These are phyloP conservation scores for Globisporangium radiosum DNA, from an alignment of 352 stramenopile species.

Conservation along the genomic window DNA sequence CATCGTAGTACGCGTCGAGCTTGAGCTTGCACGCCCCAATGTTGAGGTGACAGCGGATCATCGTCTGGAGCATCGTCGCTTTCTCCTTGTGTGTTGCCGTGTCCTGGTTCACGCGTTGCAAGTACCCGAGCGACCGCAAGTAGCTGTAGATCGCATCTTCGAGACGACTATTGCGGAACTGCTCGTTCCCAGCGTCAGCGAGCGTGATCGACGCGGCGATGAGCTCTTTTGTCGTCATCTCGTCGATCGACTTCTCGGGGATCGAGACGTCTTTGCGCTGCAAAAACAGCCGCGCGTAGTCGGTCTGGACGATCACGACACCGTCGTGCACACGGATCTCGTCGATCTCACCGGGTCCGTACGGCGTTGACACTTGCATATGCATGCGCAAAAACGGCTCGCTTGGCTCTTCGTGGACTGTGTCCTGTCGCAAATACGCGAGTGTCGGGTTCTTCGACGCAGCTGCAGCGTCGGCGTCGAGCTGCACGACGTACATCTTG, in stretches of 20 bases:
- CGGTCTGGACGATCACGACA: constrained; percentile 57
- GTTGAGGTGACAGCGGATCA: constrained; percentile 86
- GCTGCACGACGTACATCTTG: constrained; percentile 79
- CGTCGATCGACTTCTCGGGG: constrained; percentile 47
- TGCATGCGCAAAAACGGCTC: constrained; percentile 69
- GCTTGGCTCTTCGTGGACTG: constrained; percentile 61
- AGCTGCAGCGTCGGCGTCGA: constrained; percentile 43
- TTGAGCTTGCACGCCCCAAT: constrained; percentile 84
- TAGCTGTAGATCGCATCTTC: constrained; percentile 75
- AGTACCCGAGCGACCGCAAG: constrained; percentile 53
- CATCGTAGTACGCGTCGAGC: constrained; percentile 49
- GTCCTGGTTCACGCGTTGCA: constrained; percentile 77
- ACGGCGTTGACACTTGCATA: constrained; percentile 73
- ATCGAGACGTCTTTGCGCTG: constrained; percentile 72
- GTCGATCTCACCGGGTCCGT: constrained; percentile 54
- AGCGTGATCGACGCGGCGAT: constrained; percentile 58
- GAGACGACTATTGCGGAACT: constrained; percentile 54
- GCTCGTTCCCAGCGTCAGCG: constrained; percentile 62
- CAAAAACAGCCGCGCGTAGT: constrained; percentile 73
- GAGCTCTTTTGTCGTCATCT: constrained; percentile 79
- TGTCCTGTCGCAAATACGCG: constrained; percentile 60
- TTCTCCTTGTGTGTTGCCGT: constrained; percentile 80
- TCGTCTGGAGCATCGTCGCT: constrained; percentile 80
- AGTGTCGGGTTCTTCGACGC: constrained; percentile 47
- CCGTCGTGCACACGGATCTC: constrained; percentile 62